phyloP scores from a whole-genome alignment of 2,329 filamentous ascomycete genomes.

The Clarireedia paspali region DNA sequence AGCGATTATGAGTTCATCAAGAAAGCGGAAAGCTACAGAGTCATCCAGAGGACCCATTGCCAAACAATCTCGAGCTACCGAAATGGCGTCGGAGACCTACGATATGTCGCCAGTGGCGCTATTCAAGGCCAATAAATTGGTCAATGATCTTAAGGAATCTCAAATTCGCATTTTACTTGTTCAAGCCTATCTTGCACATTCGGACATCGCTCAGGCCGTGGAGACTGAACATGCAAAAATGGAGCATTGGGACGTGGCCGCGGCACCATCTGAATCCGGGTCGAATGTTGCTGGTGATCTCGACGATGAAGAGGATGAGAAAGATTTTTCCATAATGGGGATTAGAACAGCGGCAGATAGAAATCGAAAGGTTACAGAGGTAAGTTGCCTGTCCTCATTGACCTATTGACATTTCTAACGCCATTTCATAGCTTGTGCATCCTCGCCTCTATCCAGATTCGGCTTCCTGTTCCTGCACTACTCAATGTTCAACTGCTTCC shows the following conservation, averaged over 20 bases:
- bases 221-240: slow-evolving; percentile 6
- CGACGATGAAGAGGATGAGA: not conserved
- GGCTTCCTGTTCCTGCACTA: not conserved
- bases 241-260: not conserved
- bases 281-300: not conserved
- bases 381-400: not conserved
- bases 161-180: slow-evolving; percentile 6
- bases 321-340: not conserved
- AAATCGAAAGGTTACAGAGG: slow-evolving; percentile 3
- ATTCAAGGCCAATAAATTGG: slow-evolving; percentile 5
- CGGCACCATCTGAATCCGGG: not conserved
- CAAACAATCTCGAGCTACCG: too few relatives aligned
- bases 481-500: not conserved
- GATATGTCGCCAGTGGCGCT: not conserved
- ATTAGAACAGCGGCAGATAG: not conserved
- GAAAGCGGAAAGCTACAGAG: too few relatives aligned
- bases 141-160: slow-evolving; percentile 5
- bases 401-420: not conserved
- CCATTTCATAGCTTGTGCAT: not conserved
- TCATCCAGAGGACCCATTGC: too few relatives aligned
- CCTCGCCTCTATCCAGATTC: not conserved
- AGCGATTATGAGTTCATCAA: too few relatives aligned
- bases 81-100: too few relatives aligned
- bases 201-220: not conserved
- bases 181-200: slow-evolving; percentile 4